phyloP scores from a whole-genome alignment of 495 filamentous ascomycete species.

The Lasiosphaeria ovina region DNA sequence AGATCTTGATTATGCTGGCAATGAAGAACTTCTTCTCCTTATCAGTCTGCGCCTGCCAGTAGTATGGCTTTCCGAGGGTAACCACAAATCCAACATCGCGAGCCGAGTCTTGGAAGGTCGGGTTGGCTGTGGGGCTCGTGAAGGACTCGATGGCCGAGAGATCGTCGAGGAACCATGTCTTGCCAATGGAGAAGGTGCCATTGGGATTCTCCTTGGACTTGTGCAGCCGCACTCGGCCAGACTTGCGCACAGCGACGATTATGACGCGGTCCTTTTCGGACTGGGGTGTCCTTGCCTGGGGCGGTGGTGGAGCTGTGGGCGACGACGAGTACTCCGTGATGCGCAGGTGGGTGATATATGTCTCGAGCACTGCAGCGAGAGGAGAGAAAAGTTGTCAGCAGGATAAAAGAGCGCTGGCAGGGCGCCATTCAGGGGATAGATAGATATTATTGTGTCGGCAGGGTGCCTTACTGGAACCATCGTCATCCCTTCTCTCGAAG shows the following conservation, averaged over 20 bases:
- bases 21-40: slow-evolving; percentile 99
- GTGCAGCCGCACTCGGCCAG: slow-evolving; percentile 89
- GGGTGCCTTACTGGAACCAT: slow-evolving; percentile 67
- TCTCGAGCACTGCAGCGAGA: slow-evolving; percentile 67
- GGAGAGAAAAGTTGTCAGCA: slow-evolving; percentile 2
- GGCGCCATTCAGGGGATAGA: too few species aligned
- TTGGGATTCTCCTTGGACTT: slow-evolving; percentile 95
- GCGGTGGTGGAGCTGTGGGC: slow-evolving; percentile 83
- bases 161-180: slow-evolving; percentile 95
- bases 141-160: slow-evolving; percentile 77
- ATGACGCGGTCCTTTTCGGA: slow-evolving; percentile 89
- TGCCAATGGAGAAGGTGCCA: slow-evolving; percentile 93
- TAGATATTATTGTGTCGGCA: slow-evolving; percentile 8
- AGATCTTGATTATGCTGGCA: slow-evolving; percentile 90
- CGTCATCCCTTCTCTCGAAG: slow-evolving; percentile 82
- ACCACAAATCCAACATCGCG: slow-evolving; percentile 82
- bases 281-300: slow-evolving; percentile 58
- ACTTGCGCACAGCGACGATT: slow-evolving; percentile 86
- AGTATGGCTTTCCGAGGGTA: slow-evolving; percentile 88
- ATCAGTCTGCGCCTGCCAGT: slow-evolving; percentile 86
- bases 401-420: not conserved
- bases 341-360: slow-evolving; percentile 95
- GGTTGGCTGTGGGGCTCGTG: slow-evolving; percentile 57
- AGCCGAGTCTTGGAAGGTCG: slow-evolving; percentile 73
- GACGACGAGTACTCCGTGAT: slow-evolving; percentile 80